Evolutionary conservation across 2,329 filamentous ascomycete species (phyloP), one percentile per base, ranked within the genome.

Genomic region (Aspergillus chevalieri): DNA sequence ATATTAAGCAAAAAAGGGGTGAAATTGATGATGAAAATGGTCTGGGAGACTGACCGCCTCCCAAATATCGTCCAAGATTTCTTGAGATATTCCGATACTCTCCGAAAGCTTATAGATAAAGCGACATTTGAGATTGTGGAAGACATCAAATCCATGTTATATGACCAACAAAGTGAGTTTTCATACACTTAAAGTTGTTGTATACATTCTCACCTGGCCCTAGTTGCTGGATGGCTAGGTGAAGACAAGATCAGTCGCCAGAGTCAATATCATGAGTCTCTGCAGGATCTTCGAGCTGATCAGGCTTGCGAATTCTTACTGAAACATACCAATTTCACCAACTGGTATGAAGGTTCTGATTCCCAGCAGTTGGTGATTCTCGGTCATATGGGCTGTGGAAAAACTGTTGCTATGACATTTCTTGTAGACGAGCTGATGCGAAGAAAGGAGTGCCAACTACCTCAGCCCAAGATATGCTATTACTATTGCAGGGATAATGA

Each of bases 401-500:
- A 57, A 50, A 54, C 55, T n/a, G 46, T 56, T 38, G 41, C 48
- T 34, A 54, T 53, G 51, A 22, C 55, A 36, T 55, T 52, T 38
- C 49, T 57, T 34, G 47, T 57, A 28, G 55, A 56, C 24, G 43
- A 48, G 33, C 46, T 57, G 36, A 49, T 30, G n/a, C 43, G 36
- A 48, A 49, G 44, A 51, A 59, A 46, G 42, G n/a, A 49, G 17
- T 22, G 46, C 30, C 52, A 46, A 46, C 17, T 54, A 49, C 55
- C 55, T 19, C 43, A 52, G 36, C 52, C 59, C 38, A 62, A 60
- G 44, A 39, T 64, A 39, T 63, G 57, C 52, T 63, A 59, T 49
- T 57, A 63, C 50, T 66, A 65, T 51, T 65, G 61, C 47, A 57
- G 47, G 28, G 49, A 60, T 43, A 49, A 57, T 28, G 54, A 58